phyloP scores from a whole-genome alignment of 202 grass and related monocot genomes.

The Brachypodium distachyon region DNA sequence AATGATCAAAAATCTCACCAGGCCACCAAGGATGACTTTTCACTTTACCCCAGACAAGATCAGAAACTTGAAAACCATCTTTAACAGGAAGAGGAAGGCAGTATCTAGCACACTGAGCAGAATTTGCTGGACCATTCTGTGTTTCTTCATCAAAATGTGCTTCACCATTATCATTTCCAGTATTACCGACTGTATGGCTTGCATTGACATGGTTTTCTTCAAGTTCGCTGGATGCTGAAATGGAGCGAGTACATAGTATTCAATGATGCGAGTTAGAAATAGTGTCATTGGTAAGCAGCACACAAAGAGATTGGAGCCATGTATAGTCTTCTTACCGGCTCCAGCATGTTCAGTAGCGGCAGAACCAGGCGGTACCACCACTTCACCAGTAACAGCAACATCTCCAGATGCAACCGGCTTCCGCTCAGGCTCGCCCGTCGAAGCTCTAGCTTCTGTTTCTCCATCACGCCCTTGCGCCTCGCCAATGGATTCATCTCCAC shows the following conservation, averaged over 20 bases:
- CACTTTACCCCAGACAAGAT: slow-evolving; percentile 96
- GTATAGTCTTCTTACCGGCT: slow-evolving; percentile 15
- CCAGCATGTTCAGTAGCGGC: not conserved
- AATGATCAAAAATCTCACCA: slow-evolving; percentile 68
- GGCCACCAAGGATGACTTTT: slow-evolving; percentile 97
- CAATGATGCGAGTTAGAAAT: not conserved
- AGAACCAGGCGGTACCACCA: not conserved
- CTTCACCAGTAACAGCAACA: not conserved
- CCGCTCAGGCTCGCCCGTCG: not conserved
- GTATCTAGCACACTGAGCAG: slow-evolving; percentile 34
- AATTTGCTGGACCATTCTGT: slow-evolving; percentile 1
- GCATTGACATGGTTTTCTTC: not conserved
- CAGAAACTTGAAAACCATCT: slow-evolving; percentile 34
- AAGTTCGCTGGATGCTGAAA: not conserved
- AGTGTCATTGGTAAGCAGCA: not conserved
- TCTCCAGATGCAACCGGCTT: not conserved
- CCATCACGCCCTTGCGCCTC: not conserved
- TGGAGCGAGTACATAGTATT: not conserved
- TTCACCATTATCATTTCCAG: not conserved
- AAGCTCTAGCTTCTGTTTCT: not conserved
- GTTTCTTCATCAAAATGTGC: slow-evolving; percentile 1
- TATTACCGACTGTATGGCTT: not conserved
- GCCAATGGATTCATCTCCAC: not conserved
- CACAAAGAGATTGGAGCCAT: not conserved
- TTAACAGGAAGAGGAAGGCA: slow-evolving; percentile 41